Conservation (phyloP, 2,329 filamentous ascomycete species). For the Fusarium chaquense region DNA sequence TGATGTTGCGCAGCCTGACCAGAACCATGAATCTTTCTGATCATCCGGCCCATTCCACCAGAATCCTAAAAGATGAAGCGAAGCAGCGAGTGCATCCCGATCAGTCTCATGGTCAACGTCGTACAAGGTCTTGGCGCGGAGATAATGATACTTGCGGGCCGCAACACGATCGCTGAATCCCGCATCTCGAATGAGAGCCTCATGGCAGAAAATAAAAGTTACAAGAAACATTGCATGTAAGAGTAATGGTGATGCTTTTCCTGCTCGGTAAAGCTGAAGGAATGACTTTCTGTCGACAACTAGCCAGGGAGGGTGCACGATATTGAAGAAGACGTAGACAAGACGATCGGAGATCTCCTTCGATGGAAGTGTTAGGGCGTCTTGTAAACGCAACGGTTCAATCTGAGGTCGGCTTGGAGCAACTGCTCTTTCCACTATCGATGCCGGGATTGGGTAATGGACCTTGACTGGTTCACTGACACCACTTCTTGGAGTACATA, state of each 20-base stretch:
- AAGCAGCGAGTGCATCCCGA: slow-evolving; percentile 1
- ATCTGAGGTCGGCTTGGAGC: slow-evolving; percentile 7
- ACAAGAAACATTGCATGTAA: slow-evolving; percentile 33
- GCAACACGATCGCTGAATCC: slow-evolving; percentile 25
- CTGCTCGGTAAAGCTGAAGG: background rate
- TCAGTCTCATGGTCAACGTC: slow-evolving; percentile 37
- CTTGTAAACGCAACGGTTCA: slow-evolving; percentile 12
- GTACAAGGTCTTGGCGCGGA: slow-evolving; percentile 31
- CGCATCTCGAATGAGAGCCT: slow-evolving; percentile 19
- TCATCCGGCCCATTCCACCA: slow-evolving; percentile 41
- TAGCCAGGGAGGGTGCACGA: slow-evolving; percentile 28
- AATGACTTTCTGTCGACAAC: slow-evolving; percentile 20
- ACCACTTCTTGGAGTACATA: slow-evolving; percentile 27
- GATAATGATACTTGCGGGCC: slow-evolving; percentile 35
- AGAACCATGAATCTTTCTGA: slow-evolving; percentile 42
- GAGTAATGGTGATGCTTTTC: slow-evolving; percentile 6
- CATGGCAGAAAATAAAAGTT: slow-evolving; percentile 17
- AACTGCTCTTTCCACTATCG: slow-evolving; percentile 24
- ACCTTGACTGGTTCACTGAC: slow-evolving; percentile 38
- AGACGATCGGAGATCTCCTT: slow-evolving; percentile 30
- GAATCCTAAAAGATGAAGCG: slow-evolving; percentile 29
- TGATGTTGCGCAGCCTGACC: slow-evolving; percentile 35
- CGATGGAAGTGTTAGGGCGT: slow-evolving; percentile 17
- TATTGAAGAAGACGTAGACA: slow-evolving; percentile 15
- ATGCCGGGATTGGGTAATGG: slow-evolving; percentile 38